Evolutionary conservation across 2,329 filamentous ascomycete genomes (phyloP).

Genomic region (Scytalidium lignicola): DNA sequence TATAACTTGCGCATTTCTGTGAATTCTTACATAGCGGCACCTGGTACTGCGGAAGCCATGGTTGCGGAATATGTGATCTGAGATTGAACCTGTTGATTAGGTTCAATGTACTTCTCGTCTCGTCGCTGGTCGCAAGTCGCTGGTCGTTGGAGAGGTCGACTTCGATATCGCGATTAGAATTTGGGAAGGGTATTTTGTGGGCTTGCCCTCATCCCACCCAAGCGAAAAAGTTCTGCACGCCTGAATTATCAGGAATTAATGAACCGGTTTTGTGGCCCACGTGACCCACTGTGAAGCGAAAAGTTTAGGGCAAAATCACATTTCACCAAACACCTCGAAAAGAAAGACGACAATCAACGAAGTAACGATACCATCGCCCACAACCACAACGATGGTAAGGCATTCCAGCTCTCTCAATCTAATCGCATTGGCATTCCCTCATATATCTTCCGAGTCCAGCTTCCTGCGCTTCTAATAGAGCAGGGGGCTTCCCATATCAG

Average conservation of each 20-base stretch:
- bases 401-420: neutral
- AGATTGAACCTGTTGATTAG: constrained; percentile 22
- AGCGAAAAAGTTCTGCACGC: neutral
- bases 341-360: neutral
- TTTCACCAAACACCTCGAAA: neutral
- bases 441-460: neutral
- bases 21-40: constrained; percentile 30
- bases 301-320: neutral
- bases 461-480: neutral
- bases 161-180: constrained; percentile 6
- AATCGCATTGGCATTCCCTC: neutral
- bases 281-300: neutral
- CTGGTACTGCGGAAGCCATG: constrained; percentile 33
- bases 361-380: neutral
- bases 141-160: neutral
- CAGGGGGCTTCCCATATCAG: neutral
- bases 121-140: constrained; percentile 16
- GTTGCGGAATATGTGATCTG: constrained; percentile 21
- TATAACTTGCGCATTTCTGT: neutral
- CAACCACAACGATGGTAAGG: neutral
- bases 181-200: constrained; percentile 1
- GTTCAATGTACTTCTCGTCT: constrained; percentile 23
- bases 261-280: neutral
- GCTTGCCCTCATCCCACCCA: neutral
- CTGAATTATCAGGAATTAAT: neutral